Percentiles rank a stretch among this genome's conserved stretches.
phyloP scores from a whole-genome alignment of 768 basidiomycete species.

The Russula griseocarnosa region DNA sequence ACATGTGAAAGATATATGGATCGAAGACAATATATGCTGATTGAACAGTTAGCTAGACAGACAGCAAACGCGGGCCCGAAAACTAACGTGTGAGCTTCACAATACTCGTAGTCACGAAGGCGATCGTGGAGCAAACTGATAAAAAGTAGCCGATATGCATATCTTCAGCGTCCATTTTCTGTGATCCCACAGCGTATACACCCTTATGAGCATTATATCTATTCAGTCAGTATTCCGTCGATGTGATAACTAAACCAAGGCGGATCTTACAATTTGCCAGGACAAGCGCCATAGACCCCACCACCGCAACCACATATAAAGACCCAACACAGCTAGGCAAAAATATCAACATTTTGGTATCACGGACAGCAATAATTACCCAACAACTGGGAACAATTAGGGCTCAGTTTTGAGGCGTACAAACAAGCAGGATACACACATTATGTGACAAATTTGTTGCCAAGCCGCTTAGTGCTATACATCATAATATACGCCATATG shows the following conservation, averaged over 20 bases:
- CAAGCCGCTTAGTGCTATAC: constrained; percentile 16
- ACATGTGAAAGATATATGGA: constrained; percentile 20
- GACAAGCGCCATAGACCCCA: constrained; percentile 35
- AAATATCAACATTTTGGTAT: not conserved
- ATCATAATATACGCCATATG: not conserved
- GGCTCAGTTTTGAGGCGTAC: not conserved
- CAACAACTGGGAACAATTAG: constrained; percentile 9
- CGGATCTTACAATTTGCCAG: constrained; percentile 31
- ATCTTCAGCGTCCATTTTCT: constrained; percentile 28
- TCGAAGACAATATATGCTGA: constrained; percentile 12
- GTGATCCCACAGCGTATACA: constrained; percentile 40
- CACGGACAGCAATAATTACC: not conserved
- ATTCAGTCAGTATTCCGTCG: constrained; percentile 31
- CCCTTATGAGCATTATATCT: constrained; percentile 38
- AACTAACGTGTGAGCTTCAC: constrained; percentile 16
- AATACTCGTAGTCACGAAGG: constrained; percentile 9
- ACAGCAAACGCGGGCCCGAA: not conserved
- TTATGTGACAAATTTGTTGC: constrained; percentile 5
- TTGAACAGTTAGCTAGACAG: not conserved
- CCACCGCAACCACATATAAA: constrained; percentile 8
- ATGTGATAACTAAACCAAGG: constrained; percentile 17
- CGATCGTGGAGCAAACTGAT: constrained; percentile 17
- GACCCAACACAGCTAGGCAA: constrained; percentile 13
- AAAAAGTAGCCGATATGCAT: constrained; percentile 7
- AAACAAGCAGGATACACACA: not conserved